phyloP scores from a whole-genome alignment of 106 monocot species.

The Apostasia shenzhenica region DNA sequence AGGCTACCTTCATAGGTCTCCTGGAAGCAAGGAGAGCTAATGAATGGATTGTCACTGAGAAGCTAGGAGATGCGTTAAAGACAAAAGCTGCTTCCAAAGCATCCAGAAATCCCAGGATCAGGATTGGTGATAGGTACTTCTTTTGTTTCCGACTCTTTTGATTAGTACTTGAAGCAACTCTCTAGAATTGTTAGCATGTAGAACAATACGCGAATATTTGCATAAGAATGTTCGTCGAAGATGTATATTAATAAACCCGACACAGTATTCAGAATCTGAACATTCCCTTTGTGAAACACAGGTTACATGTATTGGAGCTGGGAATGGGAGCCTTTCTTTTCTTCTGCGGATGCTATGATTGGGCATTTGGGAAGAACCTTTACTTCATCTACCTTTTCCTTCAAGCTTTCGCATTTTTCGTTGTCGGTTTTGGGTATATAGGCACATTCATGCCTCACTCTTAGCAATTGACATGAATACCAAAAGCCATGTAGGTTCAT shows the following conservation, averaged over 20 bases:
- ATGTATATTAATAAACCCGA: too few relatives aligned
- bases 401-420: constrained; percentile 28
- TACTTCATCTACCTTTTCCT: constrained; percentile 28
- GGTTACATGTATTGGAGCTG: constrained; percentile 23
- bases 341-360: constrained; percentile 30
- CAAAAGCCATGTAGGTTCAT: background rate
- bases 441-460: constrained; percentile 12
- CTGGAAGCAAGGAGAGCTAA: constrained; percentile 37
- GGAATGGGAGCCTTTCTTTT: constrained; percentile 25
- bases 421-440: constrained; percentile 26
- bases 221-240: too few relatives aligned
- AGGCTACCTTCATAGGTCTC: constrained; percentile 40
- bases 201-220: too few relatives aligned
- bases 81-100: constrained; percentile 17
- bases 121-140: constrained; percentile 36
- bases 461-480: background rate
- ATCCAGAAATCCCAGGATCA: constrained; percentile 17
- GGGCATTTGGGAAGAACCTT: constrained; percentile 25
- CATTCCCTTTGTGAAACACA: background rate
- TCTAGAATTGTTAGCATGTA: background rate
- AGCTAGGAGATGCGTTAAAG: constrained; percentile 34
- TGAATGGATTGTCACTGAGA: constrained; percentile 55
- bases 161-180: background rate
- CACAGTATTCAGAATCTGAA: too few relatives aligned
- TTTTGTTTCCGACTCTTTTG: background rate